Base-by-base conservation (phyloP, 2,329 filamentous ascomycete species). In the Conoideocrella luteorostrata region DNA sequence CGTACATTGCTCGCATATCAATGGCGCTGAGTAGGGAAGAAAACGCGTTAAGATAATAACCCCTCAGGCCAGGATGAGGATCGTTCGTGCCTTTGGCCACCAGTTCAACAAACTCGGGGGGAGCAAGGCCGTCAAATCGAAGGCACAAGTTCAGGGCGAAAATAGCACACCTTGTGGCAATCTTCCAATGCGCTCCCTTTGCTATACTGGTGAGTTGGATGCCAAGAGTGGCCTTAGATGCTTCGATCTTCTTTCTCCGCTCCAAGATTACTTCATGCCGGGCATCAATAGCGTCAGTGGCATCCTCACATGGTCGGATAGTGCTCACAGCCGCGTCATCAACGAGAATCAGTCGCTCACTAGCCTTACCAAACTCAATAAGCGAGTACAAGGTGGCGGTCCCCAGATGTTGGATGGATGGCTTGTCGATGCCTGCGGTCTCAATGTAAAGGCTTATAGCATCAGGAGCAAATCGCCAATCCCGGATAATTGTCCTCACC, bases 401-500 rank as follows among this genome's bases (percentile, higher is more conserved):
- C 12, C 88, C 88, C 13, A 98, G 76, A 54, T 86, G 89, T 62
- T 98, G 93, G 32, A 98, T 91, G 1, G 91, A 96, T 4, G 88
- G 82, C 61, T 95, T 95, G 65, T 98, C 93, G 13, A 94, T 89
- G 28, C 83, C 83, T 15, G 86, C 90, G 3, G 93, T 88, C 55
- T 86, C 80, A 50, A 98, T 93, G 65, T 95, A 98, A 7, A 93
- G 74, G 42, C 84, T 82, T 69, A 98, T 87, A 39, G 96, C 70
- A n/a, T 84, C 78, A 1, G 94, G 93, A 0, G 93, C 88, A 63
- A 90, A 96, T 30, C 90, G 84, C 94, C 94, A 98, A 61, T 98
- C 90, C 43, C 86, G 84, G 37, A 88, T 80, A 36, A 95, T 78
- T 0, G 91, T 94, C 66, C 90, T 94, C 5, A 89, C 77, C 28